phyloP scores from a whole-genome alignment of 2,329 filamentous ascomycete species.

The Coniella vitis region DNA sequence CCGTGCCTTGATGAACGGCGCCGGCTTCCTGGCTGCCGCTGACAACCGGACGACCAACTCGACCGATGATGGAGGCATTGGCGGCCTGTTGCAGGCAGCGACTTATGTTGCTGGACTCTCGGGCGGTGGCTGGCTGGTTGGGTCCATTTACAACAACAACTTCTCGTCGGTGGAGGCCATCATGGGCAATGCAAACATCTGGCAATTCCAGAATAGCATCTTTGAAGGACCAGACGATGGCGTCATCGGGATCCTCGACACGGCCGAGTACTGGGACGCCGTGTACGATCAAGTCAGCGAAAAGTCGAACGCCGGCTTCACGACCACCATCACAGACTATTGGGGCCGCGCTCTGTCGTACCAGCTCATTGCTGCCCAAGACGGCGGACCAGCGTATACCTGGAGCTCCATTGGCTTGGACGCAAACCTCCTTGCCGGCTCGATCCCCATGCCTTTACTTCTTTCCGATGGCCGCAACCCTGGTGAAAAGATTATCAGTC shows the following conservation, averaged over 20 bases:
- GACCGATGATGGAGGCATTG: slow-evolving; percentile 59
- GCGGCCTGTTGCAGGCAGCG: slow-evolving; percentile 71
- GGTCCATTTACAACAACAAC: slow-evolving; percentile 79
- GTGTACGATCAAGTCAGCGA: slow-evolving; percentile 49
- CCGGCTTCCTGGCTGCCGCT: slow-evolving; percentile 71
- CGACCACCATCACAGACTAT: slow-evolving; percentile 75
- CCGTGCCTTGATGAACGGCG: slow-evolving; percentile 77
- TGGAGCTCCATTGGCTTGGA: slow-evolving; percentile 61
- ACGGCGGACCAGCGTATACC: slow-evolving; percentile 71
- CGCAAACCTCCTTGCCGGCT: slow-evolving; percentile 34
- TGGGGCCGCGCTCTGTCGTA: slow-evolving; percentile 84
- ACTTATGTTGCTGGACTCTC: slow-evolving; percentile 79
- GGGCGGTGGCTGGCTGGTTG: slow-evolving; percentile 78
- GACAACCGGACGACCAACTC: slow-evolving; percentile 63
- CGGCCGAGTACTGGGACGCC: slow-evolving; percentile 49
- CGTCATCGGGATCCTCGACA: slow-evolving; percentile 22
- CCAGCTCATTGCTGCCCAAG: slow-evolving; percentile 70
- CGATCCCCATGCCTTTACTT: slow-evolving; percentile 42
- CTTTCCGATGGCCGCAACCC: slow-evolving; percentile 42
- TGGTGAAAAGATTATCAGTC: slow-evolving; percentile 33
- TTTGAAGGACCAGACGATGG: slow-evolving; percentile 26
- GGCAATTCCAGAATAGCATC: slow-evolving; percentile 30
- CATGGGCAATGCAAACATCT: slow-evolving; percentile 33
- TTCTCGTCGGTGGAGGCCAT: slow-evolving; percentile 62
- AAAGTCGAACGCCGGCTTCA: slow-evolving; percentile 58